Evolutionary conservation across 2,329 filamentous ascomycete genomes (phyloP).

Genomic region (Fusarium nanum): DNA sequence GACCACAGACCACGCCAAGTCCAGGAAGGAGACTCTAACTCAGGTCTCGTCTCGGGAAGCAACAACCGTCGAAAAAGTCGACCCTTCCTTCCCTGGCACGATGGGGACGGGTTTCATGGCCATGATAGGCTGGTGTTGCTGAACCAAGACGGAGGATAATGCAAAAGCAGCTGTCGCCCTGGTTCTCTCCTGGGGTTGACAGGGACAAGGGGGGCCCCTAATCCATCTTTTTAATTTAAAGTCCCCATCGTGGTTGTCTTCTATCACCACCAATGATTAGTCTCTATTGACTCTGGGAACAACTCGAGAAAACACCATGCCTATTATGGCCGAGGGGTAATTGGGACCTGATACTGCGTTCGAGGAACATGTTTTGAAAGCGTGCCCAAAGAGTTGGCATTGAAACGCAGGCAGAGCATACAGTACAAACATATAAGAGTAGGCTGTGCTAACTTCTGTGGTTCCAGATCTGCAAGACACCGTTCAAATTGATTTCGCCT

Average conservation of each 20-base stretch:
- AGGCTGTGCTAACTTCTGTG: not conserved
- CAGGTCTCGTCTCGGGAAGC: constrained; percentile 20
- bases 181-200: constrained; percentile 2
- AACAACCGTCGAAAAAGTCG: constrained; percentile 12
- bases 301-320: constrained; percentile 18
- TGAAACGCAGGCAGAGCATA: constrained; percentile 10
- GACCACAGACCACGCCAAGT: constrained; percentile 14
- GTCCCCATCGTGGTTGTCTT: constrained; percentile 26
- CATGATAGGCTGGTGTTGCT: constrained; percentile 38
- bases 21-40: constrained; percentile 29
- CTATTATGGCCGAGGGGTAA: constrained; percentile 26
- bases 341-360: constrained; percentile 1
- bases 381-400: constrained; percentile 14
- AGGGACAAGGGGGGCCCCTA: constrained; percentile 23
- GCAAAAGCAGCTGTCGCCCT: constrained; percentile 25
- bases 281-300: not conserved
- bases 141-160: constrained; percentile 13
- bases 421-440: constrained; percentile 1
- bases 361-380: constrained; percentile 9
- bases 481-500: not conserved
- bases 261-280: constrained; percentile 30
- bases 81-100: constrained; percentile 21
- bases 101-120: constrained; percentile 29
- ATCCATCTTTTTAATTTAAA: constrained; percentile 41
- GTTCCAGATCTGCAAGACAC: not conserved